Conservation (phyloP, 768 basidiomycete genomes). For the Hebeloma cylindrosporum region DNA sequence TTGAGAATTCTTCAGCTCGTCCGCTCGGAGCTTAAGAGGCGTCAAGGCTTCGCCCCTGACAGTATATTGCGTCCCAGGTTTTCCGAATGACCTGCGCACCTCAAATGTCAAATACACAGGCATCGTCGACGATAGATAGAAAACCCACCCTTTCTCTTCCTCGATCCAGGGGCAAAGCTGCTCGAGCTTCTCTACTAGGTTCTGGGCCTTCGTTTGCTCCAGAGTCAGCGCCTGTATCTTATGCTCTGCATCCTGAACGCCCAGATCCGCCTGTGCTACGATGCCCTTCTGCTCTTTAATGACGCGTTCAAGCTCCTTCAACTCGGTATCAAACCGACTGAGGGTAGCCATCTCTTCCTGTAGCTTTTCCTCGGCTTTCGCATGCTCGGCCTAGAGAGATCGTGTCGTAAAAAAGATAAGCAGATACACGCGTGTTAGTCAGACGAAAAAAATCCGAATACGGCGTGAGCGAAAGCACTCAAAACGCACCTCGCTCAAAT, state of each 20-base stretch:
- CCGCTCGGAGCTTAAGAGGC: conserved; percentile 62
- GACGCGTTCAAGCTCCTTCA: conserved; percentile 77
- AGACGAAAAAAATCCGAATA: not conserved
- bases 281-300: conserved; percentile 81
- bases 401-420: not conserved
- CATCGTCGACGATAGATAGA: not conserved
- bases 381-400: conserved; percentile 49
- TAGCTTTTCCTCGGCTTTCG: conserved; percentile 68
- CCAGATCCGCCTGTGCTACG: conserved; percentile 62
- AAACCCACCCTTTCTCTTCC: conserved; percentile 80
- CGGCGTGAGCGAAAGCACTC: not conserved
- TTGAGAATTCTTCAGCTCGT: conserved; percentile 74
- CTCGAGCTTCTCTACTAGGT: conserved; percentile 65
- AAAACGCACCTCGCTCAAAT: conserved; percentile 42
- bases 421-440: not conserved
- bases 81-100: conserved; percentile 72
- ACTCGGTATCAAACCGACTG: conserved; percentile 83
- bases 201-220: conserved; percentile 58
- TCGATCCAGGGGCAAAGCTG: conserved; percentile 85
- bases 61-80: conserved; percentile 78
- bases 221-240: conserved; percentile 61
- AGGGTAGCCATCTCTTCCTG: conserved; percentile 86
- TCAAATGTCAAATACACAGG: conserved; percentile 3
- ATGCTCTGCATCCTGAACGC: conserved; percentile 66
- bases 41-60: no score